Percentiles rank a stretch among this genome's conserved stretches.
Conservation (phyloP, 768 basidiomycete species). For the Trametes sanguinea region DNA sequence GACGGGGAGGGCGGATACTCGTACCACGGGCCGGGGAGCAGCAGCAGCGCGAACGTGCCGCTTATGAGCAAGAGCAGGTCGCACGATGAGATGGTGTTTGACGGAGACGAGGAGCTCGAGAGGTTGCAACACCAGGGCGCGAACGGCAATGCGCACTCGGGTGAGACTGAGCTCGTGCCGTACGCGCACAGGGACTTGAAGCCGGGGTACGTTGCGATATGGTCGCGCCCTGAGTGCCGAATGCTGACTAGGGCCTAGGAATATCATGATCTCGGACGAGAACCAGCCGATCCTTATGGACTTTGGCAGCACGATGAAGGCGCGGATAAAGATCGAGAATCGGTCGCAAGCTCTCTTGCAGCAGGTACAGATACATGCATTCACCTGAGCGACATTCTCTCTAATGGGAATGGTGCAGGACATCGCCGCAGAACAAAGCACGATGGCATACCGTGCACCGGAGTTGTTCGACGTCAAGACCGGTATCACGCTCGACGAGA, state of each 20-base stretch:
- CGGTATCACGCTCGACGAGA: constrained; percentile 82
- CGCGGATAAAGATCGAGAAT: constrained; percentile 78
- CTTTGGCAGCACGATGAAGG: constrained; percentile 90
- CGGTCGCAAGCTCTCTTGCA: constrained; percentile 87
- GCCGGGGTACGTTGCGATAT: constrained; percentile 68
- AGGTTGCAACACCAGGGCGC: constrained; percentile 44
- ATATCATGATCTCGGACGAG: constrained; percentile 96
- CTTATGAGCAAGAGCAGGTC: constrained; percentile 55
- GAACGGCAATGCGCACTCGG: constrained; percentile 35
- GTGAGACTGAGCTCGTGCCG: constrained; percentile 64
- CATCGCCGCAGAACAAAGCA: constrained; percentile 95
- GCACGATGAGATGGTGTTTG: constrained; percentile 69
- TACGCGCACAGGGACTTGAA: constrained; percentile 98
- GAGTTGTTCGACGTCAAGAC: constrained; percentile 98
- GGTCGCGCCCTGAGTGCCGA: too few species aligned
- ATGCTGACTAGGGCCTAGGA: constrained; percentile 47
- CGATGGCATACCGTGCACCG: constrained; percentile 98
- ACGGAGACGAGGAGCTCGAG: constrained; percentile 73
- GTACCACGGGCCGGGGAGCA: constrained; percentile 45
- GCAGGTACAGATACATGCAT: constrained; percentile 53
- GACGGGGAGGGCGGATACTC: constrained; percentile 76
- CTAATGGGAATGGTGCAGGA: constrained; percentile 50
- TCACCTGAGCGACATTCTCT: too few species aligned
- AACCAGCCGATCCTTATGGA: constrained; percentile 96
- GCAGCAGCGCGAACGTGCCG: constrained; percentile 43